Conservation (phyloP, 176 grass and related monocot genomes). For the Triticum timopheevii region DNA sequence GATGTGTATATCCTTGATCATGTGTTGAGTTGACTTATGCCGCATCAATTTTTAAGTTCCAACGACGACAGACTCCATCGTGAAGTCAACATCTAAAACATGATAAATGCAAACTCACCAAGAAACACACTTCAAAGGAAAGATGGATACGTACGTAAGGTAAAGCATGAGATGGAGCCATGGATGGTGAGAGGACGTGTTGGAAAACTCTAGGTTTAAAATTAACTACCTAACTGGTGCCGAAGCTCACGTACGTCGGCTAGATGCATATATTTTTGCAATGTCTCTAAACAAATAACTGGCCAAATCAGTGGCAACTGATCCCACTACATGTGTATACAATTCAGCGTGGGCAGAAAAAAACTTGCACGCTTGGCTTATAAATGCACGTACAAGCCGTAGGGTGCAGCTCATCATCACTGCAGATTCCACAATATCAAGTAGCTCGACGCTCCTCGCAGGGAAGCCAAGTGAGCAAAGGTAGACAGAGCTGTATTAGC, state of each 20-base stretch:
- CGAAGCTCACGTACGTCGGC: neutral
- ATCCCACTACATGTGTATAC: constrained; percentile 14
- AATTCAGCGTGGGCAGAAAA: neutral
- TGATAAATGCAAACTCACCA: neutral
- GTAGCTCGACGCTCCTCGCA: neutral
- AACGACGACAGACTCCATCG: neutral
- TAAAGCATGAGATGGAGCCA: neutral
- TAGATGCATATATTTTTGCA: neutral
- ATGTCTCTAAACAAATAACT: neutral
- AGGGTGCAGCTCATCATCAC: neutral
- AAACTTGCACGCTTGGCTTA: neutral
- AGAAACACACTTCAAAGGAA: neutral
- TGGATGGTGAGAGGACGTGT: neutral
- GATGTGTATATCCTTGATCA: neutral
- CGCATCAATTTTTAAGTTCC: neutral
- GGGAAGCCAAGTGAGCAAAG: neutral
- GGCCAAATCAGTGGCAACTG: neutral
- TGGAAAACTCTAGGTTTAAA: neutral
- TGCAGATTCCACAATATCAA: neutral
- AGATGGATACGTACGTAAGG: neutral
- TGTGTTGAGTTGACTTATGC: neutral
- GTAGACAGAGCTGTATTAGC: neutral
- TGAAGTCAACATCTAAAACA: neutral
- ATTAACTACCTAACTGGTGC: neutral
- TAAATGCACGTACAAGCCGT: constrained; percentile 32